Evolutionary conservation across 495 filamentous ascomycete species (phyloP).

Genomic region (Penicillium parvum): DNA sequence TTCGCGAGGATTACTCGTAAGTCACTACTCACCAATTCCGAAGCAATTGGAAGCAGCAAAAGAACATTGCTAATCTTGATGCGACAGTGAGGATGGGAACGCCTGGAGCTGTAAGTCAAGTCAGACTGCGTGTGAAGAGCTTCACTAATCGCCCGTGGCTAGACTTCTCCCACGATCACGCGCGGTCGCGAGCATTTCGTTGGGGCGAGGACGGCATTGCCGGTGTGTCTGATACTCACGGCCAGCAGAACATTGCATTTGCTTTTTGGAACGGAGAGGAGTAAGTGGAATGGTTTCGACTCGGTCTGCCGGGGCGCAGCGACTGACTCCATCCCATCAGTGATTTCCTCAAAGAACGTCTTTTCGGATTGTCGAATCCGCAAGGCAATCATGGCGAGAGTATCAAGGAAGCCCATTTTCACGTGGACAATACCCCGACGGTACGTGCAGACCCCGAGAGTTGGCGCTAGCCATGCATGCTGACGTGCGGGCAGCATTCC

Average conservation of each 20-base stretch:
- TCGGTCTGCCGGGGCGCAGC: not conserved
- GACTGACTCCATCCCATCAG: conserved; percentile 36
- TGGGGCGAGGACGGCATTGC: conserved; percentile 99
- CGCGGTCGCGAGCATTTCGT: conserved; percentile 78
- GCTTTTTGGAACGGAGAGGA: conserved; percentile 98
- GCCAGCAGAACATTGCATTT: conserved; percentile 86
- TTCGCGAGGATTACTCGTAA: conserved; percentile 92
- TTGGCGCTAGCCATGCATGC: not conserved
- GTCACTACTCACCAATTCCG: conserved; percentile 25
- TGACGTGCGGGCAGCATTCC: conserved; percentile 59
- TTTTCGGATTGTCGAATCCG: conserved; percentile 92
- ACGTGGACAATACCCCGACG: conserved; percentile 86
- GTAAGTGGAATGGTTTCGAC: conserved; percentile 44
- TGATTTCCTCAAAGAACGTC: conserved; percentile 86
- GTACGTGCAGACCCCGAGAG: conserved; percentile 15
- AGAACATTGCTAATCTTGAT: not conserved
- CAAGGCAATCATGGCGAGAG: conserved; percentile 96
- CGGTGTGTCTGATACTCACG: conserved; percentile 88
- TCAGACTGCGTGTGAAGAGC: not conserved
- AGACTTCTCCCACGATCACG: conserved; percentile 94
- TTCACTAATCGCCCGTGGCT: no score
- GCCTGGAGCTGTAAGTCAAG: conserved; percentile 86
- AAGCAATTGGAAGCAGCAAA: not conserved
- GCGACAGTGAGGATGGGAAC: conserved; percentile 66
- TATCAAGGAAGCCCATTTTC: conserved; percentile 94